These are phyloP conservation scores for Fusarium napiforme DNA, from an alignment of 2,329 filamentous ascomycete genomes.

Conservation along the genomic window DNA sequence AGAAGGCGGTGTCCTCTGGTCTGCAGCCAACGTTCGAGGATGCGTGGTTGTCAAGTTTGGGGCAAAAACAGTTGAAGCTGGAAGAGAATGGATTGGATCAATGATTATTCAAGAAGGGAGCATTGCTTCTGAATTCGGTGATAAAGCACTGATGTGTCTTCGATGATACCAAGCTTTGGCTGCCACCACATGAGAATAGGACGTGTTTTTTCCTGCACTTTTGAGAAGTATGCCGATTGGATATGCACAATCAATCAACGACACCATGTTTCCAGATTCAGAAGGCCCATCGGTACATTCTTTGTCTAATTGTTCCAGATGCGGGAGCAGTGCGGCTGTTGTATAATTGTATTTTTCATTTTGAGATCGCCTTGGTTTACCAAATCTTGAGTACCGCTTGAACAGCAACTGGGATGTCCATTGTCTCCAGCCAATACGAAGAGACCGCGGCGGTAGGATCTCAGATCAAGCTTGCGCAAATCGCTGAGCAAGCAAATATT, in stretches of 20 bases:
- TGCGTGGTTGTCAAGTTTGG: slow-evolving; percentile 95
- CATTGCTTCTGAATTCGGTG: slow-evolving; percentile 77
- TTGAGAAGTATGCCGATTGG: not conserved
- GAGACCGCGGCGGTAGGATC: too few species aligned
- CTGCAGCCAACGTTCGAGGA: slow-evolving; percentile 80
- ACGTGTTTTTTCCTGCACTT: not conserved
- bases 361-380: slow-evolving; percentile 1
- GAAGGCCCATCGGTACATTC: not conserved
- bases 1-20: slow-evolving; percentile 76
- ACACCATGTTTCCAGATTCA: not conserved
- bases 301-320: not conserved
- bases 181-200: not conserved
- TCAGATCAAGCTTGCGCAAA: too few species aligned
- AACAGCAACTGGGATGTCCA: not conserved
- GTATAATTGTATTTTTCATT: not conserved
- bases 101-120: slow-evolving; percentile 82
- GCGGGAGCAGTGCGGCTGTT: not conserved
- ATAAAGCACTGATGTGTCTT: slow-evolving; percentile 82
- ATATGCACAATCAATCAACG: not conserved
- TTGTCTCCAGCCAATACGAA: not conserved
- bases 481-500: too few species aligned
- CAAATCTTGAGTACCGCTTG: slow-evolving; percentile 11
- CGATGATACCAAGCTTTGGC: slow-evolving; percentile 50
- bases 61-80: slow-evolving; percentile 82
- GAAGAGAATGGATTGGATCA: slow-evolving; percentile 79